phyloP scores from a whole-genome alignment of 2,329 filamentous ascomycete genomes.

The Colletotrichum abscissum region DNA sequence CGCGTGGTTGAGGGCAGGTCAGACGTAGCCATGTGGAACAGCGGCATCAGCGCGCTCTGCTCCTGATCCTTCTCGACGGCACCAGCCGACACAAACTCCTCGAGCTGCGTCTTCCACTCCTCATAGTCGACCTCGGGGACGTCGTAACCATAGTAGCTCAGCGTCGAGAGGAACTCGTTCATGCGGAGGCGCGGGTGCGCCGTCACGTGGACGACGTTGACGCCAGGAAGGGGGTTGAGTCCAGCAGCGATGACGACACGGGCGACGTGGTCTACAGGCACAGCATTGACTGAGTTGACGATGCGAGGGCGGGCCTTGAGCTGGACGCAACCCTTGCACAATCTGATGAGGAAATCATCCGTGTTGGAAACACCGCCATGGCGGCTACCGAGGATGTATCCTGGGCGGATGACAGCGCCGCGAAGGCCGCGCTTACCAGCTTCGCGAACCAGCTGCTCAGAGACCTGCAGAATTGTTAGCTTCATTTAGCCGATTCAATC shows the following conservation, averaged over 20 bases:
- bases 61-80: conserved; percentile 63
- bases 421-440: conserved; percentile 81
- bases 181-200: conserved; percentile 81
- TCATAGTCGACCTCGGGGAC: conserved; percentile 75
- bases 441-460: conserved; percentile 76
- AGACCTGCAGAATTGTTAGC: conserved; percentile 41
- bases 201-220: conserved; percentile 81
- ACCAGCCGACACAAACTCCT: conserved; percentile 69
- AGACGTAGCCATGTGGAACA: conserved; percentile 78
- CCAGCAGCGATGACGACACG: conserved; percentile 80
- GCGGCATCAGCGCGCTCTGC: conserved; percentile 60
- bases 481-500: not conserved
- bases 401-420: conserved; percentile 84
- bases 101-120: conserved; percentile 75
- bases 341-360: conserved; percentile 90
- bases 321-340: conserved; percentile 90
- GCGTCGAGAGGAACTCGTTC: conserved; percentile 77
- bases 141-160: conserved; percentile 79
- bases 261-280: conserved; percentile 87
- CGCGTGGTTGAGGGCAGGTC: conserved; percentile 77
- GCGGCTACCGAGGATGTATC: conserved; percentile 84
- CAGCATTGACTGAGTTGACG: conserved; percentile 87
- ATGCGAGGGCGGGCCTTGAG: conserved; percentile 79
- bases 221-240: conserved; percentile 67
- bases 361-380: conserved; percentile 78